Percentiles rank a stretch among this genome's conserved stretches.
Conservation (phyloP, 495 filamentous ascomycete genomes). For the Hypomontagnella submonticulosa region DNA sequence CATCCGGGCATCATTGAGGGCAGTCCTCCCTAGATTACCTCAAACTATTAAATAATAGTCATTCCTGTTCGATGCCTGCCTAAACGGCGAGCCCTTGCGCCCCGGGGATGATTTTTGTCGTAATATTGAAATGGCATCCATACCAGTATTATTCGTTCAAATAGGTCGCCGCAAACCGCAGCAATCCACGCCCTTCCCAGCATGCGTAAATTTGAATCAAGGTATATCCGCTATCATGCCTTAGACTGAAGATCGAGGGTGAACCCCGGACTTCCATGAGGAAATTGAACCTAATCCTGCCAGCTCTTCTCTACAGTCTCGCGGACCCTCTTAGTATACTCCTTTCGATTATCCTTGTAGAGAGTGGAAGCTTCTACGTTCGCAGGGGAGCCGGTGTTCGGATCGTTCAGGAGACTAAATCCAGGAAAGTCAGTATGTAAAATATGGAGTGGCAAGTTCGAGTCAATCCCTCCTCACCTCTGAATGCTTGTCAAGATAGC, state of each 20-base stretch:
- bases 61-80: conserved; percentile 28
- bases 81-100: conserved; percentile 28
- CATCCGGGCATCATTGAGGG: conserved; percentile 9
- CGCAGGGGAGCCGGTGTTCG: conserved; percentile 95
- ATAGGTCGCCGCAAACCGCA: conserved; percentile 3
- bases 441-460: conserved; percentile 13
- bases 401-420: conserved; percentile 91
- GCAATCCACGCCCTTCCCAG: not conserved
- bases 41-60: conserved; percentile 14
- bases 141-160: conserved; percentile 9
- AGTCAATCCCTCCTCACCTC: conserved; percentile 67
- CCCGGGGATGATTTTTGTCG: conserved; percentile 18
- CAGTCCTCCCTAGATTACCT: not conserved
- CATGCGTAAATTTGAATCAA: conserved; percentile 12
- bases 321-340: conserved; percentile 93
- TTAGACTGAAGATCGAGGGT: not conserved
- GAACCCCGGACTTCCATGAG: not conserved
- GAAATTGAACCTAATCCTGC: conserved; percentile 72
- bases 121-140: conserved; percentile 7
- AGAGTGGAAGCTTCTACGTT: conserved; percentile 99
- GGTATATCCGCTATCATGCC: conserved; percentile 8
- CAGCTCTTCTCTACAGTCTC: conserved; percentile 99
- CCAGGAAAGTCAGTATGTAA: conserved; percentile 24
- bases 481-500: conserved; percentile 98
- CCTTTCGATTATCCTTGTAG: conserved; percentile 96